Conservation (phyloP, 2,329 filamentous ascomycete genomes). For the Phialophora macrospora region DNA sequence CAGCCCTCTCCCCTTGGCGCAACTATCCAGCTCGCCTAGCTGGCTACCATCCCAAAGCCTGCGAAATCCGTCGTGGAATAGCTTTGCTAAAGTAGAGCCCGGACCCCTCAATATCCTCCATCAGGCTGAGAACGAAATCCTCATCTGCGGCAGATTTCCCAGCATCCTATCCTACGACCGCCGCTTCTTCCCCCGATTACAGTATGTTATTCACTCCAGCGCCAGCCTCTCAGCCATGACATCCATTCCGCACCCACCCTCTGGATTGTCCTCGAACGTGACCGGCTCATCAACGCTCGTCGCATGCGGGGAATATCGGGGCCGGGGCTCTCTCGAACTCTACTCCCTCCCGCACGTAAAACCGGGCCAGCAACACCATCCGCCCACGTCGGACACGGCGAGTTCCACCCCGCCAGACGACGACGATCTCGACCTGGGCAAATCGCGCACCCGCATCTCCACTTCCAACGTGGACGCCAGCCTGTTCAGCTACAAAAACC, state of each 20-base stretch:
- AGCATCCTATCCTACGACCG: slow-evolving; percentile 88
- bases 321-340: slow-evolving; percentile 86
- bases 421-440: slow-evolving; percentile 9
- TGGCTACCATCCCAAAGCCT: slow-evolving; percentile 22
- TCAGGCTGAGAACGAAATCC: slow-evolving; percentile 77
- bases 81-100: slow-evolving; percentile 75
- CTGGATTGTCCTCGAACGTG: slow-evolving; percentile 52
- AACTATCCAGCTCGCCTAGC: slow-evolving; percentile 19
- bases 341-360: slow-evolving; percentile 61
- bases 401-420: slow-evolving; percentile 18
- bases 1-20: slow-evolving; percentile 14
- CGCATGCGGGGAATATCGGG: slow-evolving; percentile 88
- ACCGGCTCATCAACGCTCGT: slow-evolving; percentile 66
- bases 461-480: slow-evolving; percentile 1
- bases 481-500: slow-evolving; percentile 69
- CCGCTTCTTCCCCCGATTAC: slow-evolving; percentile 78
- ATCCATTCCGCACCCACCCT: slow-evolving; percentile 66
- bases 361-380: slow-evolving; percentile 16
- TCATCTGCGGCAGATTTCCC: slow-evolving; percentile 85
- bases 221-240: slow-evolving; percentile 70
- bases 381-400: not conserved
- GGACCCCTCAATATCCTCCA: slow-evolving; percentile 84
- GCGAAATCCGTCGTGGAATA: slow-evolving; percentile 40
- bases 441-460: not conserved
- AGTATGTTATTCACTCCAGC: slow-evolving; percentile 81